Evolutionary conservation across 2,329 filamentous ascomycete genomes (phyloP), one percentile per base, ranked within the genome.

Genomic region (Fusarium pininemorale): DNA sequence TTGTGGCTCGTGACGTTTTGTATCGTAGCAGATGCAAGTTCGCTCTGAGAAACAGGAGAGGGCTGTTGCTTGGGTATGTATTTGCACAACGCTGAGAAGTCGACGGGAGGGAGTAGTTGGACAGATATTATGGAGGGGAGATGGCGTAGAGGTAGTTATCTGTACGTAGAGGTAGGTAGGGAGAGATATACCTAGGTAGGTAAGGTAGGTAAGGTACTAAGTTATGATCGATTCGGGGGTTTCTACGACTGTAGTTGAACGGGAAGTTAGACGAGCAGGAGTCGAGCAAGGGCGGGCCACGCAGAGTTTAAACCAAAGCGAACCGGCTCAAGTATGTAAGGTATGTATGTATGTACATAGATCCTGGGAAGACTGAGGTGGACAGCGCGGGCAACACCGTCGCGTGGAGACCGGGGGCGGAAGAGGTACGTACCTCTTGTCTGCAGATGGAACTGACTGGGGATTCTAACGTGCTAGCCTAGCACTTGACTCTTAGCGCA

Each of bases 231-330:
- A 63, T 69, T 48, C 39, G 35, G 41, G 37, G 37, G 63, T 63
- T 63, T 64, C 66, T 48, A 57, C 66, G 62, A 60, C 50, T 60
- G 66, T 61, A 64, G 50, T 60, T 61, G 65, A 63, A 70, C 58
- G 63, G 61, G 59, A 62, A 63, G 66, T 61, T 60, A 70, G 45
- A 57, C 37, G 57, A 63, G 66, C 56, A 53, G 61, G 51, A 61
- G 50, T 66, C 47, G 59, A 72, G 74, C 54, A 60, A 70, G 74
- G 69, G 61, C 72, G 69, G 74, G 53, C 56, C 63, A 74, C 63
- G 53, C 53, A 75, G 75, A 77, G 75, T 77, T 77, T 77, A 75
- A 76, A 76, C 75, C 67, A 74, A 72, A 63, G 69, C 68, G 50
- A 56, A 48, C 48, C 20, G 58, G 57, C 61, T 54, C 53, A 59